A percentile compares a stretch with the other conserved stretches of the same genome.
These are phyloP conservation scores for Thielaviopsis populi DNA, from an alignment of 2,329 filamentous ascomycete genomes.

Conservation along the genomic window DNA sequence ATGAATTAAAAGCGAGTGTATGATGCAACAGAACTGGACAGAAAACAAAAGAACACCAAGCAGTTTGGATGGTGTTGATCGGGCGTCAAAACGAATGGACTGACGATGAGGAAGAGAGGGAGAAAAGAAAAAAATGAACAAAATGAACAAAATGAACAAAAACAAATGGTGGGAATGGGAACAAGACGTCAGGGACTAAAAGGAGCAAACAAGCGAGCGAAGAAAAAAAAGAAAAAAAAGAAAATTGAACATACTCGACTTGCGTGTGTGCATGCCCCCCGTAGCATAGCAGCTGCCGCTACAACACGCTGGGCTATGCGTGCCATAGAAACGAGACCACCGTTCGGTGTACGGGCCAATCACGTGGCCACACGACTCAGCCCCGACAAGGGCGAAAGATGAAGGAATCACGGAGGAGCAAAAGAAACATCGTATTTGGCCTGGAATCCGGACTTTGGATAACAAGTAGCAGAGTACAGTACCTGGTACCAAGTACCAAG, in stretches of 20 bases:
- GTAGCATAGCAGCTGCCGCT: neutral
- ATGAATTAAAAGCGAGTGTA: neutral
- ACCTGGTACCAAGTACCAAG: no score
- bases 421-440: slow-evolving; percentile 1
- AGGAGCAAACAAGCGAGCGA: no score
- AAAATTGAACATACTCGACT: neutral
- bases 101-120: neutral
- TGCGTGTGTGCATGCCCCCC: neutral
- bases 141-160: no score
- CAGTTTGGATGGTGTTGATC: neutral
- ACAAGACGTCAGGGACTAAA: no score
- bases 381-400: neutral
- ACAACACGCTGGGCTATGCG: neutral
- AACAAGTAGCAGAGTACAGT: no score
- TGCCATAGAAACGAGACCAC: slow-evolving; percentile 6
- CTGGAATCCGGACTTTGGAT: no score
- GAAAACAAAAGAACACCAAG: neutral
- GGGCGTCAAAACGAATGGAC: neutral
- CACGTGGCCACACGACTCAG: neutral
- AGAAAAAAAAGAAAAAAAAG: neutral
- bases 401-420: slow-evolving; percentile 2
- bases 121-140: slow-evolving; percentile 1
- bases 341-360: neutral
- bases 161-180: neutral
- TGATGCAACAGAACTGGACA: neutral